phyloP scores from a whole-genome alignment of 257 asterid species.

The Buddleja alternifolia region DNA sequence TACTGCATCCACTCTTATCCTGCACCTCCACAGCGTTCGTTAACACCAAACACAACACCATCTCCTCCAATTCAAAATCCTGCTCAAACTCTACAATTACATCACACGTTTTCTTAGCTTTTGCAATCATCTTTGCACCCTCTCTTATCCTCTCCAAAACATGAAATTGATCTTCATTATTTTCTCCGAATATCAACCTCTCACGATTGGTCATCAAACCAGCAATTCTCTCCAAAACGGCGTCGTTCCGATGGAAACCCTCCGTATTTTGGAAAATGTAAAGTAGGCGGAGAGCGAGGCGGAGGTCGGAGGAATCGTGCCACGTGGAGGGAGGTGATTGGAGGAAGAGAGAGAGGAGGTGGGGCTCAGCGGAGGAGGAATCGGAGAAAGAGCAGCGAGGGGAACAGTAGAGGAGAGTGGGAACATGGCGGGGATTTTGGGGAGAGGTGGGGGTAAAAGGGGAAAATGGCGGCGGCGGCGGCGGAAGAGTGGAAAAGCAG shows the following conservation, averaged over 20 bases:
- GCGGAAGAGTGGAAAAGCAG: constrained; percentile 61
- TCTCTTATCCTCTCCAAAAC: constrained; percentile 42
- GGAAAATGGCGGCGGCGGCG: constrained; percentile 25
- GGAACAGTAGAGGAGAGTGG: constrained; percentile 66
- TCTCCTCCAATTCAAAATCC: constrained; percentile 44
- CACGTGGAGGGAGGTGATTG: constrained; percentile 37
- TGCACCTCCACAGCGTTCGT: constrained; percentile 80
- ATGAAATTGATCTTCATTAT: not conserved
- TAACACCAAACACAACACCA: constrained; percentile 65
- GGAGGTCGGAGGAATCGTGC: constrained; percentile 60
- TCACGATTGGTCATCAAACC: constrained; percentile 76
- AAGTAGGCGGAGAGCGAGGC: constrained; percentile 75
- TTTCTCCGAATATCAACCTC: constrained; percentile 26
- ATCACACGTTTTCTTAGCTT: constrained; percentile 39
- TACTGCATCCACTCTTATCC: constrained; percentile 44
- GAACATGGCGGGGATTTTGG: constrained; percentile 17
- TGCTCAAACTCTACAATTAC: not conserved
- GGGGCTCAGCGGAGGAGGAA: constrained; percentile 58
- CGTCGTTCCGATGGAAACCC: constrained; percentile 10
- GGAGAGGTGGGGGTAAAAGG: constrained; percentile 27
- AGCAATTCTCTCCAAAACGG: constrained; percentile 47
- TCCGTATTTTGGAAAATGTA: constrained; percentile 30
- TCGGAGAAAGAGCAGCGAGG: constrained; percentile 62
- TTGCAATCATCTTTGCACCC: constrained; percentile 49
- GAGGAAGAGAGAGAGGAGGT: constrained; percentile 37